Conservation (phyloP, 2,329 filamentous ascomycete species). For the Metarhizium robertsii region DNA sequence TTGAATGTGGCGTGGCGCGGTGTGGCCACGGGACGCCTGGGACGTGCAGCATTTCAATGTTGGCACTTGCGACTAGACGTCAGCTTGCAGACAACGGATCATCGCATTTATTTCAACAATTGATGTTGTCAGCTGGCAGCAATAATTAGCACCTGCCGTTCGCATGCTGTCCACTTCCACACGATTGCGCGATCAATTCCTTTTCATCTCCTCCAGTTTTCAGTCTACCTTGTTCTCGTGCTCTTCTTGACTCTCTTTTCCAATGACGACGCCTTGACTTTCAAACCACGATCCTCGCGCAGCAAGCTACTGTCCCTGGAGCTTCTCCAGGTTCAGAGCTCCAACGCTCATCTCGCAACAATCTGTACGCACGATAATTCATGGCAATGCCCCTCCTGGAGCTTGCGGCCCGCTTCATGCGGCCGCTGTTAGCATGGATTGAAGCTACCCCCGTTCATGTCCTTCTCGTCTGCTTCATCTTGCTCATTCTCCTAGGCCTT, state of each 20-base stretch:
- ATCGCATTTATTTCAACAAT: too few relatives aligned
- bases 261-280: neutral
- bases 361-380: neutral
- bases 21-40: too few relatives aligned
- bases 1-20: neutral
- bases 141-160: neutral
- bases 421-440: slow-evolving; percentile 24
- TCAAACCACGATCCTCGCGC: neutral
- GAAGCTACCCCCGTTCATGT: slow-evolving; percentile 29
- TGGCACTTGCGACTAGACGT: too few relatives aligned
- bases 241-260: neutral
- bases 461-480: slow-evolving; percentile 25
- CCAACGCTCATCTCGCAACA: neutral
- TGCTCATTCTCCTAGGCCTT: slow-evolving; percentile 24
- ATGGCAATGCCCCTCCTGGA: slow-evolving; percentile 13
- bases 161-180: neutral
- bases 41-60: too few relatives aligned
- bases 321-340: neutral
- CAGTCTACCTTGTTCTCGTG: neutral
- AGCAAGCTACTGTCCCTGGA: neutral
- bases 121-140: neutral
- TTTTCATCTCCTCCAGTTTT: too few relatives aligned
- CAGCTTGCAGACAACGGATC: too few relatives aligned
- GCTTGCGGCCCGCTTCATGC: slow-evolving; percentile 24
- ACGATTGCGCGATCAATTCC: too few relatives aligned